Base-by-base conservation (phyloP, 495 filamentous ascomycete genomes). In the Neurospora sp. region DNA sequence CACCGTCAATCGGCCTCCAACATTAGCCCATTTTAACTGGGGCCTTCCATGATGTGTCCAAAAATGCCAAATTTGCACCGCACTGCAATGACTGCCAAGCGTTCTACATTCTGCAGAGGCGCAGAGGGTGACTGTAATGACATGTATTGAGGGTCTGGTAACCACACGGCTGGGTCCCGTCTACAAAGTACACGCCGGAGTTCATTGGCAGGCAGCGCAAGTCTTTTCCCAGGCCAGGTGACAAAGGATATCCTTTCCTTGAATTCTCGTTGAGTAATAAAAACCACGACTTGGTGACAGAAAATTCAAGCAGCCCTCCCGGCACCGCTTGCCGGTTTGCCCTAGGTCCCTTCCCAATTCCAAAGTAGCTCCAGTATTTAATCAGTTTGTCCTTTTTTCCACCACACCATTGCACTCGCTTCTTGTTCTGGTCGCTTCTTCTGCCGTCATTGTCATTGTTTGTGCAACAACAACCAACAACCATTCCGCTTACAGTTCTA, bases 231-330 rank as follows among this genome's bases (percentile, higher is more conserved):
- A 35, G 71, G 62, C 41, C 73, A 75, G 71, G 73, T 72, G 73
- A 75, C 71, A 70, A 72, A 54, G 54, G 54, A 27, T 35, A 66
- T 62, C 71, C 11, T 54, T 37, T 54, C 41, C 39, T n/a, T 27
- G 59, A 73, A 42, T 54, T 46, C 18, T 7, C 35, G 46, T 62
- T 40, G 54, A 70, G 73, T 75, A 72, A 73, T 71, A 39, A 48
- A 70, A 44, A 74, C 59, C 14, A 7, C 6, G 54, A 18, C 2
- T 16, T 66, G 27, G 54, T 37, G 54, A 66, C 27, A 35, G 54
- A 66, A 66, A 66, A 66, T 66, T 66, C 54, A 66, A 66, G 54
- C 27, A 62, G 14, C 54, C 54, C 27, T 66, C 54, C 54, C 54
- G 27, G 54, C 54, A 66, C 54, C 12, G 54, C 54, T 18, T 66